Conservation (phyloP, 1,284 basidiomycete genomes). For the Irpex sp. region DNA sequence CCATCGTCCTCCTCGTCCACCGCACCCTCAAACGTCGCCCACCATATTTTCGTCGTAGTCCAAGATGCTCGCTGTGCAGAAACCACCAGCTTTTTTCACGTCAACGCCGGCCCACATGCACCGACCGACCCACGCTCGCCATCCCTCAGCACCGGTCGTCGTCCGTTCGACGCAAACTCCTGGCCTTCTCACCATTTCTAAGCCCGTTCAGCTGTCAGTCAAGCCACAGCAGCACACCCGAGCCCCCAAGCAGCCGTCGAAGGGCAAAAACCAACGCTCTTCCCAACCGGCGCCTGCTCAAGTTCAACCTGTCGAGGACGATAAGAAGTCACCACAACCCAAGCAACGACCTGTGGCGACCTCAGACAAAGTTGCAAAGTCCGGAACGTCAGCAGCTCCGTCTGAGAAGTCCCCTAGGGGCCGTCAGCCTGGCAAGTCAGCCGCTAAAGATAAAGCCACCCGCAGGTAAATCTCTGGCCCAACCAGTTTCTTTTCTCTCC, state of each 20-base stretch:
- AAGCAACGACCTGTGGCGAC: slow-evolving; percentile 21
- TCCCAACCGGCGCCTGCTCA: slow-evolving; percentile 22
- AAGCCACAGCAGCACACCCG: slow-evolving; percentile 36
- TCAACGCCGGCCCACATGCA: slow-evolving; percentile 33
- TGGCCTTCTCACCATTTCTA: slow-evolving; percentile 66
- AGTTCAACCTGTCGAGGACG: slow-evolving; percentile 27
- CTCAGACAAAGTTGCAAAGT: slow-evolving; percentile 15
- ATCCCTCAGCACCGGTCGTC: slow-evolving; percentile 66
- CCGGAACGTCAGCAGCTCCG: slow-evolving; percentile 10
- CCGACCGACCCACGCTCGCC: slow-evolving; percentile 39
- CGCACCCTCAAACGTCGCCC: slow-evolving; percentile 11
- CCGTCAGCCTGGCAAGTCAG: slow-evolving; percentile 29
- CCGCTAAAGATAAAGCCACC: slow-evolving; percentile 29
- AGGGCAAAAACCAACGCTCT: slow-evolving; percentile 30
- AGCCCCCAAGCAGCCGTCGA: slow-evolving; percentile 28
- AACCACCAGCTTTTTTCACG: slow-evolving; percentile 40
- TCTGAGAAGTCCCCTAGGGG: slow-evolving; percentile 29
- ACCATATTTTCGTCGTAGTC: slow-evolving; percentile 14
- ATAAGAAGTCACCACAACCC: slow-evolving; percentile 20
- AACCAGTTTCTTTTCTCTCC: slow-evolving; percentile 10
- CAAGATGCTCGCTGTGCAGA: slow-evolving; percentile 63
- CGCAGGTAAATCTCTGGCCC: slow-evolving; percentile 24
- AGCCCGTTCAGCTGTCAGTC: slow-evolving; percentile 41
- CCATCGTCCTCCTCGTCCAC: slow-evolving; percentile 24
- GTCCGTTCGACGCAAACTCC: slow-evolving; percentile 70